Evolutionary conservation across 2,329 filamentous ascomycete species (phyloP), one percentile per base, ranked within the genome.

Genomic region (Fusarium camptoceras): DNA sequence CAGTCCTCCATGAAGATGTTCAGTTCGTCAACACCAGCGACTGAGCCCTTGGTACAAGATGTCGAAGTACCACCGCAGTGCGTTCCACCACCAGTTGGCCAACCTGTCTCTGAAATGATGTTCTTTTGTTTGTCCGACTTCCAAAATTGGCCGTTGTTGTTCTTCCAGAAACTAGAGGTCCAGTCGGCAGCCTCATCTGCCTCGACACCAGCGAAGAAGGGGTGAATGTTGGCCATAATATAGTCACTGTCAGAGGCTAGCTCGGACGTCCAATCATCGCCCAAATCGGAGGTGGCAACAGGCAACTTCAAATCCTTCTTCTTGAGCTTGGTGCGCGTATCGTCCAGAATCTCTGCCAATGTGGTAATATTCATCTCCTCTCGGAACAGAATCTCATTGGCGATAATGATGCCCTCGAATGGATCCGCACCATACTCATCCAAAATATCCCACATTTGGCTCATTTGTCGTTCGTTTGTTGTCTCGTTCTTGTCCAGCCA

Each of bases 211-310:
- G 91, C 92, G 77, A 98, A 98, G 85, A 98, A 98, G 0, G 96
- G 95, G 78, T 98, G 96, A 57, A 98, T 93, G 77, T 98, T 98
- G 73, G 93, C 92, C 94, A 98, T 98, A 80, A 98, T 90, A 75
- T 93, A 90, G 79, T 98, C 94, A 43, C 93, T 92, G 54, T 89
- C 85, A 6, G 81, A 73, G 0, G 92, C 92, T 20, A 98, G 87
- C 3, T 85, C 83, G 0, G 85, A 76, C 5, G 89, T 91, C 95
- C 95, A 98, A 75, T 95, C 92, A 75, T 96, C 91, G 27, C 95
- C 95, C 0, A 98, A 85, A 78, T 98, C 95, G 1, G 92, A 94
- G 0, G 94, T 97, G 1, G 94, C 93, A 15, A 98, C 88, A 0
- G 92, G 92, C 12, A 98, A 83, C 49, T 88, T 81, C 73, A 94